Evolutionary conservation across 192 early-diverging fungal genomes (phyloP).

Genomic region (Podila horticola): DNA sequence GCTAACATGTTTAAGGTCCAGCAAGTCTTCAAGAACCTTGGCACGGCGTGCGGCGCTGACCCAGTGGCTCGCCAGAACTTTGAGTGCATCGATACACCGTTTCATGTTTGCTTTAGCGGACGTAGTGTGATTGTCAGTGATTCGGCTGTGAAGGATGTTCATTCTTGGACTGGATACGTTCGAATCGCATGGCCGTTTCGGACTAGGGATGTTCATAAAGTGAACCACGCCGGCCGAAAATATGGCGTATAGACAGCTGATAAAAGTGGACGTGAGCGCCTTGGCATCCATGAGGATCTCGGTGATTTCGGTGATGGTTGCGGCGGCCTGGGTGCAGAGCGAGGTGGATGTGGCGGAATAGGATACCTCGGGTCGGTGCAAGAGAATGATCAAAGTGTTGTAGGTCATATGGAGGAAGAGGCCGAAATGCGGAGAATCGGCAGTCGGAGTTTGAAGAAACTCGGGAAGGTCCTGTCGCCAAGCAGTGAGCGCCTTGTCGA

Average conservation of each 20-base stretch:
- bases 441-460: constrained; percentile 48
- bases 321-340: constrained; percentile 49
- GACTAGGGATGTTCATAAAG: constrained; percentile 47
- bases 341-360: constrained; percentile 36
- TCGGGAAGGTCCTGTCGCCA: constrained; percentile 60
- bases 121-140: not conserved
- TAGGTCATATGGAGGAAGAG: constrained; percentile 59
- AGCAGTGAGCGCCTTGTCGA: constrained; percentile 38
- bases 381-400: constrained; percentile 62
- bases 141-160: not conserved
- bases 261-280: constrained; percentile 30
- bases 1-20: constrained; percentile 47
- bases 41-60: constrained; percentile 43
- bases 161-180: constrained; percentile 19
- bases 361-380: constrained; percentile 62
- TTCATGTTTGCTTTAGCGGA: constrained; percentile 44
- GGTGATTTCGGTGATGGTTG: constrained; percentile 47
- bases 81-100: constrained; percentile 45
- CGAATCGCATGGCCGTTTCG: constrained; percentile 11
- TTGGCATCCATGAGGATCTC: constrained; percentile 41
- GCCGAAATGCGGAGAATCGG: constrained; percentile 28
- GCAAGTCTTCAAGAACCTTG: constrained; percentile 44
- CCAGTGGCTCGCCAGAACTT: constrained; percentile 36
- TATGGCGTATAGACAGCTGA: constrained; percentile 48
- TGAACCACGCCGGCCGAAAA: constrained; percentile 54